A percentile compares a stretch with the other conserved stretches of the same genome.
Evolutionary conservation across 176 grass and related monocot genomes (phyloP).

Genomic region (Hsuehochloa calcarea): DNA sequence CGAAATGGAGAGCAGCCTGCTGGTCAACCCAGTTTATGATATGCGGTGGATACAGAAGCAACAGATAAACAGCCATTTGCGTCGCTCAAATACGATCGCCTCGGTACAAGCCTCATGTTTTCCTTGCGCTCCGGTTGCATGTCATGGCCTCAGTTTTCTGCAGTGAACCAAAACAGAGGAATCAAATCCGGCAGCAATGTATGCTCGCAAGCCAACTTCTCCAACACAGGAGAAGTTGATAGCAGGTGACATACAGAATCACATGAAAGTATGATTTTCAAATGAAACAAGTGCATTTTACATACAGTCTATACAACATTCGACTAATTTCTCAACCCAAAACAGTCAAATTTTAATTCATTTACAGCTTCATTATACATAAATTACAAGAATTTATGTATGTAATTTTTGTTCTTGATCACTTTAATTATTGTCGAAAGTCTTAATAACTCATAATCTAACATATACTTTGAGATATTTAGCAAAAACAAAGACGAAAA

Average conservation of each 20-base stretch:
- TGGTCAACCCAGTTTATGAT: constrained; percentile 25
- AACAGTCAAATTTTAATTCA: too few relatives aligned
- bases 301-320: too few relatives aligned
- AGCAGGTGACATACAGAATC: neutral
- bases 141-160: constrained; percentile 43
- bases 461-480: too few relatives aligned
- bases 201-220: neutral
- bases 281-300: neutral
- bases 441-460: too few relatives aligned
- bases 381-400: too few relatives aligned
- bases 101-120: constrained; percentile 25
- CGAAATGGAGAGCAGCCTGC: constrained; percentile 34
- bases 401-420: too few relatives aligned
- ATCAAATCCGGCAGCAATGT: constrained; percentile 19
- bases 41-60: constrained; percentile 30
- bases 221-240: neutral
- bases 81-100: neutral
- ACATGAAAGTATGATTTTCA: neutral
- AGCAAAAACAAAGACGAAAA: too few relatives aligned
- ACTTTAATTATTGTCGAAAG: too few relatives aligned
- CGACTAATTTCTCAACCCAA: too few relatives aligned
- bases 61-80: constrained; percentile 24
- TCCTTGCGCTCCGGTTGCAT: constrained; percentile 20
- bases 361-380: too few relatives aligned
- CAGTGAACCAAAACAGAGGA: neutral